Conservation (phyloP, 1,284 basidiomycete species). For the Sparassis latifolia region DNA sequence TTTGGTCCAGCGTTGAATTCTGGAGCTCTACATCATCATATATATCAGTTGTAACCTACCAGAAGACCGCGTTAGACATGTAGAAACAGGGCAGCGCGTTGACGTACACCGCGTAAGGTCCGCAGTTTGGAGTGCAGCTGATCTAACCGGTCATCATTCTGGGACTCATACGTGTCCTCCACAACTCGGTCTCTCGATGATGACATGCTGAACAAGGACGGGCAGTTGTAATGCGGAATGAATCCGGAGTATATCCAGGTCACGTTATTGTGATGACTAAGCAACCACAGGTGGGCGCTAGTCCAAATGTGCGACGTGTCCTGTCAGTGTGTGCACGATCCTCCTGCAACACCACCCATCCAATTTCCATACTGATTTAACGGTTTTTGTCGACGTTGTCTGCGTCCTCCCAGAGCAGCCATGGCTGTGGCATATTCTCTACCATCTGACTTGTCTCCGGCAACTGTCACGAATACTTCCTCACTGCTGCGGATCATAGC, state of each 20-base stretch:
- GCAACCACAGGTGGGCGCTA: background rate
- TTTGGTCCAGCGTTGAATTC: constrained; percentile 67
- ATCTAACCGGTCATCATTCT: constrained; percentile 78
- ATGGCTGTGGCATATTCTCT: constrained; percentile 66
- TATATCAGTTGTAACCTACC: constrained; percentile 73
- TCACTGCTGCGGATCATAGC: constrained; percentile 84
- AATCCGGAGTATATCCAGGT: background rate
- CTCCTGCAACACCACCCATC: constrained; percentile 1
- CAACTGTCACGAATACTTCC: constrained; percentile 74
- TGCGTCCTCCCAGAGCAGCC: constrained; percentile 24
- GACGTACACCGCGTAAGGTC: constrained; percentile 63
- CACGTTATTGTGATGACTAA: constrained; percentile 4
- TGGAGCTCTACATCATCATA: constrained; percentile 78
- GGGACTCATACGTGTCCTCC: constrained; percentile 71
- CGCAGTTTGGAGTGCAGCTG: constrained; percentile 76
- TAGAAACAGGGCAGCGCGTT: constrained; percentile 3
- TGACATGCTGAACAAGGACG: constrained; percentile 10
- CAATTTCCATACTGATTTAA: constrained; percentile 4
- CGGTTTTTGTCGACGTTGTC: constrained; percentile 12
- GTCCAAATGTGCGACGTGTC: constrained; percentile 17
- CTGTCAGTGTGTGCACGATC: constrained; percentile 8
- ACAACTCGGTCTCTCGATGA: constrained; percentile 31
- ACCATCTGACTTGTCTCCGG: constrained; percentile 60
- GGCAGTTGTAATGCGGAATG: background rate
- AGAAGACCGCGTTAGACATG: background rate